Percentiles rank a stretch among this genome's conserved stretches.
These are phyloP conservation scores for Odonthalia washingtoniensis DNA, from an alignment of 31 red algal species.

Conservation along the genomic window DNA sequence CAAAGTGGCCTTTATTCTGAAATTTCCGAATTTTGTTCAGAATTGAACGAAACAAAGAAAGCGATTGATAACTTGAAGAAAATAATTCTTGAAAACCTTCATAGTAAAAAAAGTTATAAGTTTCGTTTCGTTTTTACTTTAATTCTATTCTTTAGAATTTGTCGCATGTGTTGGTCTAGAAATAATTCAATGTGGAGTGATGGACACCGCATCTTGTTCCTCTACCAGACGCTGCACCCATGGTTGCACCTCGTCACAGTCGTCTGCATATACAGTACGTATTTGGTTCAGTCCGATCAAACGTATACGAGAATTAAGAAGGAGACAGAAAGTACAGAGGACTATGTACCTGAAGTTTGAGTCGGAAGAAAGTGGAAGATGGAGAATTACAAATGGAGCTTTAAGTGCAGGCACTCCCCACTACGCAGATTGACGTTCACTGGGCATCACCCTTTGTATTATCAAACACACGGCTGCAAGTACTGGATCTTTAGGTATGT, in stretches of 20 bases:
- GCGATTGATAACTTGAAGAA: background rate
- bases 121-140: background rate
- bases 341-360: background rate
- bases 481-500: background rate
- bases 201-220: background rate
- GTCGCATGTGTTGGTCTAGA: too few relatives aligned
- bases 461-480: conserved; percentile 15
- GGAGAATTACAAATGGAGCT: conserved; percentile 14
- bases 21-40: background rate
- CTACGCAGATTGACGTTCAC: conserved; percentile 40
- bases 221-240: background rate
- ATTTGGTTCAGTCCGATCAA: background rate
- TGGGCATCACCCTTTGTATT: conserved; percentile 29
- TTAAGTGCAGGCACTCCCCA: conserved; percentile 44
- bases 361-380: background rate
- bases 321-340: background rate
- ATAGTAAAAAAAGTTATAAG: background rate
- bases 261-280: background rate
- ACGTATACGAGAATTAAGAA: background rate
- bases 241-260: background rate
- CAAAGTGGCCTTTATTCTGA: background rate
- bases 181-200: background rate
- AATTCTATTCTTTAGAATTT: background rate
- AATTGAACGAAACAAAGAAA: too few relatives aligned
- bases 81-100: background rate